Base-by-base conservation (phyloP, 345 rosid genomes). In the Murraya paniculata region DNA sequence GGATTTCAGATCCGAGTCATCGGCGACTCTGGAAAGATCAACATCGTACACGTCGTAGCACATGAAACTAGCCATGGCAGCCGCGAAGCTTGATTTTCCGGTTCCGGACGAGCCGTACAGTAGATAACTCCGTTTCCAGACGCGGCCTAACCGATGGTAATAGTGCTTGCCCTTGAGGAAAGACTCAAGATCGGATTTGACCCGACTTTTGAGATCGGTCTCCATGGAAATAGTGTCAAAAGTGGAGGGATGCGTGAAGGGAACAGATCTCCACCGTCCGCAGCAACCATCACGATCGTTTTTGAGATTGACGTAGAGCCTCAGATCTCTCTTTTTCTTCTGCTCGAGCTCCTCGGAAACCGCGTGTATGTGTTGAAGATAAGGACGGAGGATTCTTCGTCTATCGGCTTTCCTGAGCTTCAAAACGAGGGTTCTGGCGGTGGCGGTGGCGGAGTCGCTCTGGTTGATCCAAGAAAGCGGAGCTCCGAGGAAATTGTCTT, bases 301-400 rank as follows among this genome's bases (percentile, higher is more conserved):
- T 62, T 75, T 82, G 33, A 82, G 75, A 84, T 97, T 94, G 77
- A 93, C 84, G 85, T 83, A 81, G 7, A 97, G 91, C 85, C 83
- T 89, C 74, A 86, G 72, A 60, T 89, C 93, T 35, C 77, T 81
- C 67, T 82, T 45, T 45, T 45, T 88, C 68, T 84, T 88, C 81
- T 89, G 89, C 6, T 92, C 91, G 22, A 90, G 71, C 81, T 97
- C 99, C 33, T 90, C 98, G 14, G 90, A 87, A 1, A 93, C 90
- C 1, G 91, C 82, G 81, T 90, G 97, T 71, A 96, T 92, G 80
- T 96, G 98, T 41, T 94, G 97, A 31, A 96, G 94, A 81, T 96
- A 96, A 4, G 98, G 87, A 7, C 90, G 88, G 64, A 96, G 91
- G 56, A 96, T 85, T 24, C 98, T 86, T 18, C 97, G 85, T 79